Percentiles rank a stretch among this genome's conserved stretches.
These are phyloP conservation scores for Colletotrichum tabaci DNA, from an alignment of 2,329 filamentous ascomycete genomes.

Conservation along the genomic window DNA sequence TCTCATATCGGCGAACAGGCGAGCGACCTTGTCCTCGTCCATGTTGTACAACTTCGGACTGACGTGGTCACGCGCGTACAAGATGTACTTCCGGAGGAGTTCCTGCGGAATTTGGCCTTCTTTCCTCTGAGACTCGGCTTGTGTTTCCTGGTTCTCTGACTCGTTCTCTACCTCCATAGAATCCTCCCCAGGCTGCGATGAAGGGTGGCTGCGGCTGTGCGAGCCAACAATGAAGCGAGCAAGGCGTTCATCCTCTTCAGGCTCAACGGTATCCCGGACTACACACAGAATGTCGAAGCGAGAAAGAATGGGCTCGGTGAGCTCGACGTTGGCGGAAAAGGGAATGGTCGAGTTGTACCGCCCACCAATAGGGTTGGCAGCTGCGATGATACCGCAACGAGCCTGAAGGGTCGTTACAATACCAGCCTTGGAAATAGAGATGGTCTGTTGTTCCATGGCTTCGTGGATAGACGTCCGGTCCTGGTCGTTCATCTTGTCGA, in stretches of 20 bases:
- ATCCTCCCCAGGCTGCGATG: slow-evolving; percentile 62
- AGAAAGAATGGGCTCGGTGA: slow-evolving; percentile 96
- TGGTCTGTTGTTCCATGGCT: slow-evolving; percentile 99
- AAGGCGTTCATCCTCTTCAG: slow-evolving; percentile 90
- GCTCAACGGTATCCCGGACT: slow-evolving; percentile 95
- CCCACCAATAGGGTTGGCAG: slow-evolving; percentile 95
- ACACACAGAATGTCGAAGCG: slow-evolving; percentile 99
- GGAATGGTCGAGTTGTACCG: slow-evolving; percentile 97
- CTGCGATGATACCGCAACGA: slow-evolving; percentile 94
- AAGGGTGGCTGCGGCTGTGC: slow-evolving; percentile 89
- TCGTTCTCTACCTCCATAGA: slow-evolving; percentile 77
- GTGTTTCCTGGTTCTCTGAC: slow-evolving; percentile 59
- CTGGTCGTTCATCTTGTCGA: slow-evolving; percentile 99
- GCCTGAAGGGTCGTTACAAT: slow-evolving; percentile 98
- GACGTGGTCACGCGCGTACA: slow-evolving; percentile 92
- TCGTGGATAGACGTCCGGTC: slow-evolving; percentile 99
- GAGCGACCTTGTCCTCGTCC: slow-evolving; percentile 95
- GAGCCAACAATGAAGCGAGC: slow-evolving; percentile 96
- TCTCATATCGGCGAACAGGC: slow-evolving; percentile 96
- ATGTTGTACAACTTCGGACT: slow-evolving; percentile 96
- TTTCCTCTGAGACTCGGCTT: slow-evolving; percentile 52
- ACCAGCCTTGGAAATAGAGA: slow-evolving; percentile 98
- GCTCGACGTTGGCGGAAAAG: slow-evolving; percentile 95
- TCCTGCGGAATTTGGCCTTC: slow-evolving; percentile 89
- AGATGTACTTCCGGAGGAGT: slow-evolving; percentile 93